Percentiles rank a stretch among this genome's conserved stretches.
Conservation (phyloP, 805 yeast genomes). For the Candida endomychidarum region DNA sequence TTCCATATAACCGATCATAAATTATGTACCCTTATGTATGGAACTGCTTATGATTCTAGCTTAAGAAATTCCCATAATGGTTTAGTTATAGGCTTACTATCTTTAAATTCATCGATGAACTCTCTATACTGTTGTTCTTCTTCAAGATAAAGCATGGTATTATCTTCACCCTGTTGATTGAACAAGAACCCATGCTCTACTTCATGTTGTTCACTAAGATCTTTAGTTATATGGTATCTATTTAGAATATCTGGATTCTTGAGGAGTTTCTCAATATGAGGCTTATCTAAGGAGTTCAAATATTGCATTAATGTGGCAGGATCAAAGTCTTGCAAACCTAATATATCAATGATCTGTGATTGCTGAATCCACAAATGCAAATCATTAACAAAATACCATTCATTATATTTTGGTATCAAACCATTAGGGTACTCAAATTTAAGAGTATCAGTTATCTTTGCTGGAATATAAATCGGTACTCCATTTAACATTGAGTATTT, state of each 20-base stretch:
- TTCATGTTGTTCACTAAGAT: slow-evolving; percentile 21
- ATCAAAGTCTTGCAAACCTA: too few relatives aligned
- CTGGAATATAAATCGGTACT: slow-evolving; percentile 26
- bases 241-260: slow-evolving; percentile 19
- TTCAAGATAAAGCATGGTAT: slow-evolving; percentile 6
- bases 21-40: too few relatives aligned
- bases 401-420: slow-evolving; percentile 17
- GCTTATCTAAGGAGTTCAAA: too few relatives aligned
- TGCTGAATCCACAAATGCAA: slow-evolving; percentile 20
- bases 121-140: slow-evolving; percentile 14
- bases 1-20: too few relatives aligned
- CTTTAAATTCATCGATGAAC: slow-evolving; percentile 17
- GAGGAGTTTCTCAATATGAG: slow-evolving; percentile 17
- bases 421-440: slow-evolving; percentile 21
- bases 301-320: too few relatives aligned
- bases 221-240: slow-evolving; percentile 22
- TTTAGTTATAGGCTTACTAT: slow-evolving; percentile 21
- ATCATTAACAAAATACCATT: slow-evolving; percentile 18
- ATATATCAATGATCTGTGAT: too few relatives aligned
- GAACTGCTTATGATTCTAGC: too few relatives aligned
- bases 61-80: slow-evolving; percentile 22
- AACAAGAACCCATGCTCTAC: slow-evolving; percentile 18
- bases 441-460: slow-evolving; percentile 16
- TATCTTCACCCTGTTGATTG: slow-evolving; percentile 19
- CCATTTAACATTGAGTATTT: slow-evolving; percentile 54